phyloP scores from a whole-genome alignment of 1,139 yeast species.

The Geotrichum restrictum region DNA sequence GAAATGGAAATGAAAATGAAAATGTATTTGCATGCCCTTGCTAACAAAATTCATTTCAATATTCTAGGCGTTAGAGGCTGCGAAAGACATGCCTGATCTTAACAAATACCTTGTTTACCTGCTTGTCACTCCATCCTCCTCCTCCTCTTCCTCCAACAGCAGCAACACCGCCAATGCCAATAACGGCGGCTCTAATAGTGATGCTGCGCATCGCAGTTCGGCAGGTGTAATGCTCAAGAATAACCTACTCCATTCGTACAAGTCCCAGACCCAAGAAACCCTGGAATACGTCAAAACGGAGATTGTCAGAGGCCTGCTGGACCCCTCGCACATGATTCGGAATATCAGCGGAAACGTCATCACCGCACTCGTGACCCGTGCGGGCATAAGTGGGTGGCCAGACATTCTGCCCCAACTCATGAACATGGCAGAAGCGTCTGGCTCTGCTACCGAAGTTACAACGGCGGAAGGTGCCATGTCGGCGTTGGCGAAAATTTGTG shows the following conservation, averaged over 20 bases:
- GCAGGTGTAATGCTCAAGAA: slow-evolving; percentile 86
- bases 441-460: slow-evolving; percentile 28
- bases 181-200: slow-evolving; percentile 38
- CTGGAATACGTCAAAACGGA: slow-evolving; percentile 58
- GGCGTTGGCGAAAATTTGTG: slow-evolving; percentile 83
- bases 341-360: slow-evolving; percentile 89
- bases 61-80: slow-evolving; percentile 55
- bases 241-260: slow-evolving; percentile 45
- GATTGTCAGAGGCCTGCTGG: slow-evolving; percentile 65
- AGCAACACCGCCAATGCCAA: slow-evolving; percentile 27
- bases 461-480: slow-evolving; percentile 74
- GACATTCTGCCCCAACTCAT: slow-evolving; percentile 64
- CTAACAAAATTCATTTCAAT: not conserved
- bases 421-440: slow-evolving; percentile 50
- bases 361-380: slow-evolving; percentile 70
- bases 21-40: no score
- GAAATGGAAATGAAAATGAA: no score
- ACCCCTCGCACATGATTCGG: slow-evolving; percentile 58
- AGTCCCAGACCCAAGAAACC: slow-evolving; percentile 35
- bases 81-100: slow-evolving; percentile 66
- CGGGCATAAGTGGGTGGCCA: slow-evolving; percentile 74
- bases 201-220: slow-evolving; percentile 65
- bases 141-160: no score
- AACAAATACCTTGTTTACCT: slow-evolving; percentile 73
- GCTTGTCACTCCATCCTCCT: slow-evolving; percentile 59